A percentile compares a stretch with the other conserved stretches of the same genome.
phyloP scores from a whole-genome alignment of 352 stramenopile species.

The Phytophthora cajani region DNA sequence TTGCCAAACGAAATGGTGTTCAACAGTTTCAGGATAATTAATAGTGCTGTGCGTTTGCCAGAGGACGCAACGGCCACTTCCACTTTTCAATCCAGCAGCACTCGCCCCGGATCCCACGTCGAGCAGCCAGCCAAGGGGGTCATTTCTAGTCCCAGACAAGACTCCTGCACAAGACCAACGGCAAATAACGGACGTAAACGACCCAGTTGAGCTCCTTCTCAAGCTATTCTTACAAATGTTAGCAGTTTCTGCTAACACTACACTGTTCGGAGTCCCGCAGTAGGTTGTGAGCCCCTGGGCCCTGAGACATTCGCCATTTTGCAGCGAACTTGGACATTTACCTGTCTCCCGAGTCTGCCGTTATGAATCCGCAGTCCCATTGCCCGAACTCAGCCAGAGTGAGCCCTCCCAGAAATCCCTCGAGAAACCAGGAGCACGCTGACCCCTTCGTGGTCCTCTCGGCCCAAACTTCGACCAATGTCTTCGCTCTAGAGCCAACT shows the following conservation, averaged over 20 bases:
- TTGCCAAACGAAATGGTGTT: conserved; percentile 1
- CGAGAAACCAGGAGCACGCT: conserved; percentile 1
- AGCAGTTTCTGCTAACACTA: conserved; percentile 14
- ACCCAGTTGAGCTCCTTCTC: conserved; percentile 15
- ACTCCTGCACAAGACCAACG: conserved; percentile 12
- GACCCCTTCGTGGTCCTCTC: conserved; percentile 6
- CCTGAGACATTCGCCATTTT: conserved; percentile 33
- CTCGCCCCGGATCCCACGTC: neutral
- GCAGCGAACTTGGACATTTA: conserved; percentile 13
- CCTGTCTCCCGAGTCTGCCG: conserved; percentile 1
- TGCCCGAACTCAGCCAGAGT: neutral
- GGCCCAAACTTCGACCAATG: neutral
- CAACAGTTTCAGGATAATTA: conserved; percentile 26
- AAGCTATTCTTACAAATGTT: conserved; percentile 28
- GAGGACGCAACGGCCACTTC: conserved; percentile 5
- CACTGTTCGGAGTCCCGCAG: conserved; percentile 7
- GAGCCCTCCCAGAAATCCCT: neutral
- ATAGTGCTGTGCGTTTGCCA: conserved; percentile 6
- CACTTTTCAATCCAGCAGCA: conserved; percentile 9
- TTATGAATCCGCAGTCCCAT: conserved; percentile 15
- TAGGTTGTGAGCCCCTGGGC: neutral
- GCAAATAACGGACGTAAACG: conserved; percentile 37
- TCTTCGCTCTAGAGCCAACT: conserved; percentile 7
- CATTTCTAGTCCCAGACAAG: conserved; percentile 7
- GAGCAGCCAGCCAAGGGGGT: neutral